Conservation (phyloP, 2,329 filamentous ascomycete genomes). For the Dothideomycetes sp. region DNA sequence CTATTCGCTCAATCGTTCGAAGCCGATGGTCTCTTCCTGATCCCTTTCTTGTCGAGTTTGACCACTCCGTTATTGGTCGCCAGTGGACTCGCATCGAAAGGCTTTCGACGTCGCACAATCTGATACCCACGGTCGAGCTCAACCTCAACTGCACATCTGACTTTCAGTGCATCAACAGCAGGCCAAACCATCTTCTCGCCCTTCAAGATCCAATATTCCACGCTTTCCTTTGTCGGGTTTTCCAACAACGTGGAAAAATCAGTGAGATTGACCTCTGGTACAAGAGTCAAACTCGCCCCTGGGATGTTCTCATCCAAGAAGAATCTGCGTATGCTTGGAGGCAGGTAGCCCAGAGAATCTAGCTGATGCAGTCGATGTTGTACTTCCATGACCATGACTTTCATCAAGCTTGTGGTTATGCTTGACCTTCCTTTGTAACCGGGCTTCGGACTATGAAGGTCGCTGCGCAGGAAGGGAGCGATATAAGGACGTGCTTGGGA, state of each 20-base stretch:
- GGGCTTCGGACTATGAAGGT: conserved; percentile 64
- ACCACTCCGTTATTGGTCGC: neutral
- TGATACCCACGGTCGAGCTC: conserved; percentile 83
- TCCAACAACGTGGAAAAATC: conserved; percentile 78
- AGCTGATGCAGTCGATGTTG: conserved; percentile 74
- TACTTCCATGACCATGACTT: conserved; percentile 62
- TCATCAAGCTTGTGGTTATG: conserved; percentile 33
- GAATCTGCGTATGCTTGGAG: conserved; percentile 61
- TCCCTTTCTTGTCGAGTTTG: conserved; percentile 7
- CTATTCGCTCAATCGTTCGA: too few species aligned
- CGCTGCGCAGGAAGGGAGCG: conserved; percentile 72
- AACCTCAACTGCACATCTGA: conserved; percentile 76
- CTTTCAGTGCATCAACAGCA: conserved; percentile 68
- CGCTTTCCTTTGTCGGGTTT: conserved; percentile 63
- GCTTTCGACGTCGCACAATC: conserved; percentile 52
- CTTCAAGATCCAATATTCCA: conserved; percentile 76
- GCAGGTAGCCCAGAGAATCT: conserved; percentile 66
- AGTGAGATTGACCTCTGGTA: conserved; percentile 62
- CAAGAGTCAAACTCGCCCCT: conserved; percentile 60
- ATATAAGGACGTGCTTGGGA: conserved; percentile 86
- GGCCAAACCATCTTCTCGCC: conserved; percentile 90
- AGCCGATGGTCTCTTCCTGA: conserved; percentile 3
- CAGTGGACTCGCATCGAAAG: conserved; percentile 29
- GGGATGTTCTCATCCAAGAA: conserved; percentile 62
- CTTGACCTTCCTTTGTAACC: conserved; percentile 50